Conservation (phyloP, 352 stramenopile species). For the Phytophthora nicotianae region DNA sequence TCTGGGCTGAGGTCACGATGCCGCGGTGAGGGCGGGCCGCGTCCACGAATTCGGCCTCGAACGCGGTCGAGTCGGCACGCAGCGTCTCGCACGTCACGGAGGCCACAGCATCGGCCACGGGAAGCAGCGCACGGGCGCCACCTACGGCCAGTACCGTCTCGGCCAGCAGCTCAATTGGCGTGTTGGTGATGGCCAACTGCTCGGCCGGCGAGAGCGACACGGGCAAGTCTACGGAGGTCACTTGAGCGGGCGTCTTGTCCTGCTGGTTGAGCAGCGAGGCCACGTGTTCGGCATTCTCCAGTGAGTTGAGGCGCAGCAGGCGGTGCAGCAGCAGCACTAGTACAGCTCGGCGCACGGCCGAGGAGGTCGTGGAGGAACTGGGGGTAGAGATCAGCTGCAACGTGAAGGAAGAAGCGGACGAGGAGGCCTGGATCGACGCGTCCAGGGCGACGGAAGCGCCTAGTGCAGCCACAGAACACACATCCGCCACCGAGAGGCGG, state of each 20-base stretch:
- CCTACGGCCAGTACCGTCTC: slow-evolving; percentile 59
- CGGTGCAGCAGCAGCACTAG: slow-evolving; percentile 53
- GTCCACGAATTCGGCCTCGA: slow-evolving; percentile 89
- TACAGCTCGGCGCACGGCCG: slow-evolving; percentile 34
- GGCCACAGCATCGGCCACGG: slow-evolving; percentile 75
- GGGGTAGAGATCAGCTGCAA: slow-evolving; percentile 8
- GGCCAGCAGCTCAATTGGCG: slow-evolving; percentile 57
- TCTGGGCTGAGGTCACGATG: slow-evolving; percentile 82
- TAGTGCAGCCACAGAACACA: slow-evolving; percentile 65
- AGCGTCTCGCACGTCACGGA: slow-evolving; percentile 85
- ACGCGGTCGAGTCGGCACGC: slow-evolving; percentile 64
- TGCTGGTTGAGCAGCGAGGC: slow-evolving; percentile 66
- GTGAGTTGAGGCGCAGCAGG: slow-evolving; percentile 43
- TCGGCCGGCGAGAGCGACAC: slow-evolving; percentile 45
- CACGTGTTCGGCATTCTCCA: slow-evolving; percentile 51
- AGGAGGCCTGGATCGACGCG: slow-evolving; percentile 14
- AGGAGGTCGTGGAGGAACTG: slow-evolving; percentile 9
- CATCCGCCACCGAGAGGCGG: slow-evolving; percentile 64
- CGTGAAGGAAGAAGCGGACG: slow-evolving; percentile 14
- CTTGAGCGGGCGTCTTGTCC: slow-evolving; percentile 32
- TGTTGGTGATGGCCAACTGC: slow-evolving; percentile 36
- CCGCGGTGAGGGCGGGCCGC: slow-evolving; percentile 81
- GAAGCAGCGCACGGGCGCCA: slow-evolving; percentile 66
- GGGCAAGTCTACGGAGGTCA: slow-evolving; percentile 44
- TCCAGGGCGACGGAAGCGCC: slow-evolving; percentile 51